Percentiles rank a stretch among this genome's conserved stretches.
Evolutionary conservation across 164 flowering plant genomes (phyloP).

Genomic region (Paratinospora sagittata): DNA sequence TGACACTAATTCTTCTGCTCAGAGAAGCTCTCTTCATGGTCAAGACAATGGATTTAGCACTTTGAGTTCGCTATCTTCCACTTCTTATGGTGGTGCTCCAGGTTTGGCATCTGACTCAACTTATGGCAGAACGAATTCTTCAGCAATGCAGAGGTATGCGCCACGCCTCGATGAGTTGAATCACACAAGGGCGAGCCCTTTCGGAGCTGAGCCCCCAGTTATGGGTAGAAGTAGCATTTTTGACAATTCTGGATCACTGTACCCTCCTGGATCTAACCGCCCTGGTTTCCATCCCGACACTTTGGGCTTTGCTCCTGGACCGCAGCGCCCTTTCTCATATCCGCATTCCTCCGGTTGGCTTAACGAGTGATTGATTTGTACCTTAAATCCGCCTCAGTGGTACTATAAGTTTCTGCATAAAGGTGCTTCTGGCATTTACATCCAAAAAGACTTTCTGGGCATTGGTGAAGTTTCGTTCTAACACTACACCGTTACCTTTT

Average conservation of each 20-base stretch:
- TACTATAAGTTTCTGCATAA: too few species aligned
- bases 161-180: constrained; percentile 5
- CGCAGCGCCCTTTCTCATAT: neutral
- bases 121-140: neutral
- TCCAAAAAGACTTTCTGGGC: too few species aligned
- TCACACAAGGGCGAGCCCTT: neutral
- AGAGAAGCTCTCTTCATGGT: neutral
- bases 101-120: constrained; percentile 1
- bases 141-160: constrained; percentile 1
- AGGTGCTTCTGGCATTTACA: too few species aligned
- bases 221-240: too few species aligned
- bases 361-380: too few species aligned
- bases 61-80: neutral
- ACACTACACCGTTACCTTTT: too few species aligned
- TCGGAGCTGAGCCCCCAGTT: neutral
- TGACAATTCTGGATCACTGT: too few species aligned
- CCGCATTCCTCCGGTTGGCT: too few species aligned
- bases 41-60: neutral
- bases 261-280: neutral
- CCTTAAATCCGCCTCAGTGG: too few species aligned
- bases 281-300: neutral
- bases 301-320: neutral
- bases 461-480: too few species aligned
- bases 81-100: neutral
- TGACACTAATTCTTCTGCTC: neutral